Evolutionary conservation across 140 eudicot genomes (phyloP), one percentile per base, ranked within the genome.

Genomic region (Flaveria floridana): DNA sequence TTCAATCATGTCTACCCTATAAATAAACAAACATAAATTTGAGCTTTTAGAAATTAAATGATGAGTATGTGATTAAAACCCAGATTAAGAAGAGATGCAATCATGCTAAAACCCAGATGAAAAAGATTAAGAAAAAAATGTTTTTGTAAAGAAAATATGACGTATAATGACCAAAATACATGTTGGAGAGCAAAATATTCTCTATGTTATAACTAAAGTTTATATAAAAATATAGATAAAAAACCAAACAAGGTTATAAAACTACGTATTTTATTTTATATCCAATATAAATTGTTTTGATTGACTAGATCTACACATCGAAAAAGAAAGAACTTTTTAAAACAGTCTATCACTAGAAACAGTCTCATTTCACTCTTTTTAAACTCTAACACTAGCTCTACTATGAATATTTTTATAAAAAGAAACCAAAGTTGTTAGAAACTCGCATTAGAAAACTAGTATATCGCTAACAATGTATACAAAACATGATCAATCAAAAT

Each of bases 1-100:
- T 74, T 83, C 86, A 28, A 79, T 76, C 67, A 74, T 78, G 65
- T 20, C 77, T 82, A 28, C 78, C 70, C 82, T 78, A 47, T 18
- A 50, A 4, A 11, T 1, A 39, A 0, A 16, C 14, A 65, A 15
- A 37, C 50, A 65, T 14, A 34, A 65, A 34, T 7, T 15, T 12
- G 20, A 26, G 2, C 46, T 63, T 3, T 63, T 26, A 63, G 13
- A 6, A 63, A 63, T 14, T 44, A 14, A 63, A 63, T 5, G 42
- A 61, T 12, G 68, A 26, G 26, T 41, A 61, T 13, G 20, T 0
- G 37, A 19, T 20, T 20, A 57, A 1, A 57, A 57, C 15, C 9
- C 20, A 57, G 30, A 7, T n/a, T 19, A 53, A 16, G 12, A 53
- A 53, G 25, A 7, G 10, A 57, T 18, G 15, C 0, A 19, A 57